Conservation (phyloP, 2,329 filamentous ascomycete species). For the Daldinia sp. region DNA sequence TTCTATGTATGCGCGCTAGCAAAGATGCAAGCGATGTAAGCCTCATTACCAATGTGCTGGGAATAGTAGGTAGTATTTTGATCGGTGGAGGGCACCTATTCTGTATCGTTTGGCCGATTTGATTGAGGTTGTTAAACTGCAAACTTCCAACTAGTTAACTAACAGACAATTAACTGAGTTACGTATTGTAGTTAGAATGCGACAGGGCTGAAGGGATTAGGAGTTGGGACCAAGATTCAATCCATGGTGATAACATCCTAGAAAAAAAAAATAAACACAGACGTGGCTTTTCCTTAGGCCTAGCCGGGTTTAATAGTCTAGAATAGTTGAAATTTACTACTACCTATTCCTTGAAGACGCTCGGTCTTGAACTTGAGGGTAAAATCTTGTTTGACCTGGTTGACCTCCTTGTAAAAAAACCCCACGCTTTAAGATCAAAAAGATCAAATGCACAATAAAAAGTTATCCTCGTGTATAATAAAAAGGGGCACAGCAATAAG, state of each 20-base stretch:
- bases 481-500: conserved; percentile 23
- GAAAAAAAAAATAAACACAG: neutral
- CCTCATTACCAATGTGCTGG: conserved; percentile 21
- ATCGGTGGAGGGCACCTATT: neutral
- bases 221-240: conserved; percentile 26
- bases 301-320: neutral
- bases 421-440: conserved; percentile 4
- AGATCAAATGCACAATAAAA: neutral
- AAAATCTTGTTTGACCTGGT: conserved; percentile 3
- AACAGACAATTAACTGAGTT: too few relatives aligned
- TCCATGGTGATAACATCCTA: conserved; percentile 30
- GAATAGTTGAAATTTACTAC: neutral
- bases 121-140: neutral
- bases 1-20: neutral
- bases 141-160: too few relatives aligned
- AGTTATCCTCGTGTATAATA: conserved; percentile 20
- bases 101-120: conserved; percentile 12
- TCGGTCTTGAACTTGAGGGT: neutral
- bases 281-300: conserved; percentile 9
- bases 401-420: conserved; percentile 1
- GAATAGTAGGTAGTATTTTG: conserved; percentile 18
- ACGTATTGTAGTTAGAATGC: neutral
- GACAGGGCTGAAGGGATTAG: conserved; percentile 13
- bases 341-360: conserved; percentile 1
- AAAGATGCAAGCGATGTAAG: neutral